Evolutionary conservation across 768 basidiomycete species (phyloP), one percentile per base, ranked within the genome.

Genomic region (Naganishia vaughanmartiniae): DNA sequence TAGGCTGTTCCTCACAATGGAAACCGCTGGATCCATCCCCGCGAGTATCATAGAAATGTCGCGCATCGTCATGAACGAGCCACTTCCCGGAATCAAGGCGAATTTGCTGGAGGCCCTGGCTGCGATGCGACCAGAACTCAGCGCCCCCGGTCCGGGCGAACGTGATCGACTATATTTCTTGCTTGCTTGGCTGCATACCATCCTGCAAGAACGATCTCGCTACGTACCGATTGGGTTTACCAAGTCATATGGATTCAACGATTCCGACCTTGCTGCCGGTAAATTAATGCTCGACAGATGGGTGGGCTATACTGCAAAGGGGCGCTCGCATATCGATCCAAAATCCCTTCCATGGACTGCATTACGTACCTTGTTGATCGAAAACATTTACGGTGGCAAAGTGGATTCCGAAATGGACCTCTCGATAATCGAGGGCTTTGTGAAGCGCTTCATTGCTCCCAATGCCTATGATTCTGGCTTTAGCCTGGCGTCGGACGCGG

Each of bases 1-100:
- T 91, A 89, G 96, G 26, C 85, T 98, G 28, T 99, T 98, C 87
- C 84, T 99, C 66, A 98, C 96, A 2, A 92, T 98, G 93, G 96
- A 98, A 83, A 91, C 92, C 31, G 95, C 92, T 79, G 91, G 91
- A 30, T 86, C 89, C 33, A 93, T 99, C 69, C 93, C 95, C 9
- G 93, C 96, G 77, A 98, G 96, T 80, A 93, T 98, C 74, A 86
- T 99, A 30, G 90, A 94, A 12, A 93, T 93, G 81, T 97, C 94
- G 33, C 89, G 93, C 56, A 87, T 98, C 75, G 86, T 98, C 79
- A 98, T 98, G 94, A 98, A 98, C 79, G 96, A 99, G 79, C 94
- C 96, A 58, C 91, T 93, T 54, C 94, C 94, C 17, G 96, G 96
- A 60, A 87, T 99, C 82, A 94, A 94, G 76, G 96, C 96, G 55